Conservation (phyloP, 1,139 yeast species). For the Yamadazyma triangularis region DNA sequence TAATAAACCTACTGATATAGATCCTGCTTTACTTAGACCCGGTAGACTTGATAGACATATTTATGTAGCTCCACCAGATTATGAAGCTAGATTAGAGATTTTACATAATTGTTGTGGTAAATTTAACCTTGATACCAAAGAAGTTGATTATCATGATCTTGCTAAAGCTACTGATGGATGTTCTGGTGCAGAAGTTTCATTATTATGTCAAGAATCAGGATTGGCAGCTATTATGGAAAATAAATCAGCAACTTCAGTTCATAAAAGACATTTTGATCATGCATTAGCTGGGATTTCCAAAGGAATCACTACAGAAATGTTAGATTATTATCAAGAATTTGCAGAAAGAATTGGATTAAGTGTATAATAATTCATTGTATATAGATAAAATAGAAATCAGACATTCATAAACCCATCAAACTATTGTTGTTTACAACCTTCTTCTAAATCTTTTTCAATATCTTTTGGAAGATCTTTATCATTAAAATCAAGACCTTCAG, state of each 20-base stretch:
- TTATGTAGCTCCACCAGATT: conserved; percentile 89
- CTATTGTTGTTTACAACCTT: conserved; percentile 30
- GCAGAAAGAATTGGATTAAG: conserved; percentile 41
- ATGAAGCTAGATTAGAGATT: conserved; percentile 71
- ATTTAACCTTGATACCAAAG: conserved; percentile 43
- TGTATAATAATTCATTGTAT: conserved; percentile 12
- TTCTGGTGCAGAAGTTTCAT: conserved; percentile 93
- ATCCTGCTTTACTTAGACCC: conserved; percentile 86
- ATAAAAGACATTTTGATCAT: conserved; percentile 60
- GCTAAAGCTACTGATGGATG: conserved; percentile 80
- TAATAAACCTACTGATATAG: conserved; percentile 88
- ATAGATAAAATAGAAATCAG: conserved; percentile 4
- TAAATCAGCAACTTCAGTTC: conserved; percentile 49
- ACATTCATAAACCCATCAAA: conserved; percentile 2
- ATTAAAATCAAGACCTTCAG: conserved; percentile 33
- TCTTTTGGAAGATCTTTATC: conserved; percentile 45
- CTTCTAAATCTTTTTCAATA: conserved; percentile 42
- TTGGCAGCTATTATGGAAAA: conserved; percentile 84
- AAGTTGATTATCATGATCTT: conserved; percentile 41
- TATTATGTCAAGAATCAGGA: conserved; percentile 93
- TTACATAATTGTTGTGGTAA: conserved; percentile 61
- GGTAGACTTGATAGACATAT: conserved; percentile 92
- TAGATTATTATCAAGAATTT: conserved; percentile 68
- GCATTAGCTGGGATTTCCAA: conserved; percentile 66
- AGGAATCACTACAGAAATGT: conserved; percentile 83